A percentile compares a stretch with the other conserved stretches of the same genome.
Conservation (phyloP, 768 basidiomycete genomes). For the Xerocomellus amylosporus region DNA sequence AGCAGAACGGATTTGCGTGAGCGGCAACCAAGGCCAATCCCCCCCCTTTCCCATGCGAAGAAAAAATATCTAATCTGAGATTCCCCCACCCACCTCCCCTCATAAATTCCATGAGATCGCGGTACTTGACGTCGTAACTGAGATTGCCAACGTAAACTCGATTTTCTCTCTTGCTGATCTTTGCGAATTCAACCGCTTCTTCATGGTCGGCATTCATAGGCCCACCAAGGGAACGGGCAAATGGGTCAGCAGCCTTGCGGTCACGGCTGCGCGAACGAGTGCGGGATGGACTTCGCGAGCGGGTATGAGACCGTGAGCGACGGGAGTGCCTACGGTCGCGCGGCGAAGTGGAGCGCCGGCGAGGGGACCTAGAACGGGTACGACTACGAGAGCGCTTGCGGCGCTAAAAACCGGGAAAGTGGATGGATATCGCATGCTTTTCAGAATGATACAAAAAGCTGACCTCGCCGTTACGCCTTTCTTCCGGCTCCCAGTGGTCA, state of each 20-base stretch:
- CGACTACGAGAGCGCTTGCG: slow-evolving; percentile 67
- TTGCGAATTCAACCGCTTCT: slow-evolving; percentile 93
- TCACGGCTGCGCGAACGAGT: slow-evolving; percentile 56
- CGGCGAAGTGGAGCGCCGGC: slow-evolving; percentile 65
- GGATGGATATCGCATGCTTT: not conserved
- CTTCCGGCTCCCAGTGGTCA: slow-evolving; percentile 87
- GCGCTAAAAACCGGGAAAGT: slow-evolving; percentile 40
- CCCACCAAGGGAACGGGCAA: slow-evolving; percentile 78
- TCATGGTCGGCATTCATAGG: slow-evolving; percentile 90
- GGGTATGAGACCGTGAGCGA: slow-evolving; percentile 64
- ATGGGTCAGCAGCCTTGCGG: slow-evolving; percentile 58
- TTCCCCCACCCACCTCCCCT: slow-evolving; percentile 98
- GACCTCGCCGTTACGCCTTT: slow-evolving; percentile 71
- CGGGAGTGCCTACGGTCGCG: slow-evolving; percentile 53
- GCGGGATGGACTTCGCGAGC: slow-evolving; percentile 51
- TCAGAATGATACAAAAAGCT: slow-evolving; percentile 22
- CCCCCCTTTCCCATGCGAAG: slow-evolving; percentile 38
- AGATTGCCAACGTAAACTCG: slow-evolving; percentile 98
- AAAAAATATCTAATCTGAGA: slow-evolving; percentile 57
- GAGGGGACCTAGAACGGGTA: slow-evolving; percentile 61
- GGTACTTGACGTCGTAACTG: slow-evolving; percentile 97
- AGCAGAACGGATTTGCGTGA: slow-evolving; percentile 35
- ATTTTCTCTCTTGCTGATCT: slow-evolving; percentile 96
- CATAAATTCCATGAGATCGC: slow-evolving; percentile 99
- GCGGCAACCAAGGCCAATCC: slow-evolving; percentile 25